These are phyloP conservation scores for Pulicaria dysenterica DNA, from an alignment of 129 eudicot species.

Conservation along the genomic window DNA sequence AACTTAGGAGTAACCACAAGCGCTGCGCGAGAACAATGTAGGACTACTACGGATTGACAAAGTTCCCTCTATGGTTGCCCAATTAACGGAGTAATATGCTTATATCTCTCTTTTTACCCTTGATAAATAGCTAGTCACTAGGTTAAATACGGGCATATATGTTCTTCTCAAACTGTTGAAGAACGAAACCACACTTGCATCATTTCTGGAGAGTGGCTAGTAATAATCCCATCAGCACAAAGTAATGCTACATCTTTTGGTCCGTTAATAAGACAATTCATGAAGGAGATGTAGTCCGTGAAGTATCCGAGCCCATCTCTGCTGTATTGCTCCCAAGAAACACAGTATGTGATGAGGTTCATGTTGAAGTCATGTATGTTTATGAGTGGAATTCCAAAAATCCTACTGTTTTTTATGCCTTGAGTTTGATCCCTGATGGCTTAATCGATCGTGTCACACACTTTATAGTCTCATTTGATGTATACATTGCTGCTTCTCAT, in stretches of 20 bases:
- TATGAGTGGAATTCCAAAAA: slow-evolving; percentile 22
- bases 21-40: background rate
- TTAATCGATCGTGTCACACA: slow-evolving; percentile 17
- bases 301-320: slow-evolving; percentile 11
- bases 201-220: slow-evolving; percentile 16
- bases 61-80: slow-evolving; percentile 30
- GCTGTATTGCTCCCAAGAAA: slow-evolving; percentile 26
- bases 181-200: slow-evolving; percentile 18
- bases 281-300: slow-evolving; percentile 29
- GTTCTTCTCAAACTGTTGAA: slow-evolving; percentile 19
- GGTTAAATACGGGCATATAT: slow-evolving; percentile 1
- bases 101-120: slow-evolving; percentile 18
- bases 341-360: slow-evolving; percentile 14
- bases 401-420: background rate
- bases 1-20: background rate
- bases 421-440: slow-evolving; percentile 23
- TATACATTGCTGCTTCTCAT: background rate
- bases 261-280: slow-evolving; percentile 28
- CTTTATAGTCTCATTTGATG: background rate
- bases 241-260: slow-evolving; percentile 34
- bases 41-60: slow-evolving; percentile 23
- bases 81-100: slow-evolving; percentile 7
- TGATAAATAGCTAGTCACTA: slow-evolving; percentile 10
- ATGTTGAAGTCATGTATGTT: slow-evolving; percentile 10
- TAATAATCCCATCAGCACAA: slow-evolving; percentile 25